Conservation (phyloP, 2,329 filamentous ascomycete species). For the Metarhizium album region DNA sequence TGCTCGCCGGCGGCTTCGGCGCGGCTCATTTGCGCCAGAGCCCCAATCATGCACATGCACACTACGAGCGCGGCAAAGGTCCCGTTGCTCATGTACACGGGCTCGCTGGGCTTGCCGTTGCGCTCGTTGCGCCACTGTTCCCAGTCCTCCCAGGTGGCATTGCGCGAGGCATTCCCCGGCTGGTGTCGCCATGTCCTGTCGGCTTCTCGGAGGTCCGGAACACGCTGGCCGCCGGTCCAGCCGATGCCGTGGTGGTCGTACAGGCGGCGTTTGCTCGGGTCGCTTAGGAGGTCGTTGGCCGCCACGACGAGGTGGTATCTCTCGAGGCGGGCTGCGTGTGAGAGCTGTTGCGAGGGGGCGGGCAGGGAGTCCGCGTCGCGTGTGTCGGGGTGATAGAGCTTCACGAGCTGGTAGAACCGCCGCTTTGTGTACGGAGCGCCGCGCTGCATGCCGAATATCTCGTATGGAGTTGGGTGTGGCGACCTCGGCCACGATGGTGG, state of each 20-base stretch:
- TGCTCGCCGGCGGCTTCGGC: conserved; percentile 51
- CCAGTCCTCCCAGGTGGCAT: conserved; percentile 98
- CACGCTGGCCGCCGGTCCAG: conserved; percentile 46
- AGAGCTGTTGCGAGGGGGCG: conserved; percentile 10
- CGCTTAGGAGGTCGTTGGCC: conserved; percentile 79
- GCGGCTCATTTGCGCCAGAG: conserved; percentile 60
- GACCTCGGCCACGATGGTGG: conserved; percentile 34
- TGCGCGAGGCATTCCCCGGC: conserved; percentile 43
- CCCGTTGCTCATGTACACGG: conserved; percentile 64
- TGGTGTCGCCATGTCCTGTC: conserved; percentile 39
- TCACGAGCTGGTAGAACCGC: conserved; percentile 83
- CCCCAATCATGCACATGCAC: conserved; percentile 56
- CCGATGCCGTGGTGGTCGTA: conserved; percentile 78
- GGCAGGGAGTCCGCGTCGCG: conserved; percentile 17
- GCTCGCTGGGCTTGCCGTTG: conserved; percentile 34
- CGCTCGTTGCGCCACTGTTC: conserved; percentile 61
- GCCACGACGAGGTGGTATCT: conserved; percentile 82
- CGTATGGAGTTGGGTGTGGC: conserved; percentile 67
- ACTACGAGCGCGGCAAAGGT: conserved; percentile 63
- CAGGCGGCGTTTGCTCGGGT: conserved; percentile 63
- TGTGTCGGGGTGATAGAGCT: conserved; percentile 88
- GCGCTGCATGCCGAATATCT: conserved; percentile 58
- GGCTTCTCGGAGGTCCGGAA: conserved; percentile 37
- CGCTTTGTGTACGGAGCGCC: conserved; percentile 67
- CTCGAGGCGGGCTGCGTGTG: conserved; percentile 60